phyloP scores from a whole-genome alignment of 805 yeast species.

The Candida chauliodis region DNA sequence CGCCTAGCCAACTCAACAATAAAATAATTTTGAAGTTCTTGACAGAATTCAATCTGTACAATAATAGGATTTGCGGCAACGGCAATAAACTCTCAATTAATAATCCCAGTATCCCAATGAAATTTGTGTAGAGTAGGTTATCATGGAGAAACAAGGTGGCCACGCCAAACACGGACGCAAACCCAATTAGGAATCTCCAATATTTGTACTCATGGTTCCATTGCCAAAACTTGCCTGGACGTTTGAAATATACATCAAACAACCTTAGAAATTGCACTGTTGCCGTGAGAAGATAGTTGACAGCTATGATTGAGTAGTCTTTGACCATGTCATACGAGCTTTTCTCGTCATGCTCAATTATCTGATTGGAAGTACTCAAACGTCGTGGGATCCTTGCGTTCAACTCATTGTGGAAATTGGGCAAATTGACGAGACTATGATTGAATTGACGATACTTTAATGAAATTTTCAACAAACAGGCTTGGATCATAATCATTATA shows the following conservation, averaged over 20 bases:
- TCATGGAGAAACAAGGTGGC: conserved; percentile 39
- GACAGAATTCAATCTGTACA: conserved; percentile 61
- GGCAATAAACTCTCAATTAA: conserved; percentile 73
- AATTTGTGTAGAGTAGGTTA: conserved; percentile 38
- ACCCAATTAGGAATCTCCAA: conserved; percentile 59
- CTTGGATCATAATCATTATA: conserved; percentile 81
- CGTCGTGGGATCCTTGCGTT: conserved; percentile 20
- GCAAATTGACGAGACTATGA: conserved; percentile 28
- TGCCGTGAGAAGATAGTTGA: not conserved
- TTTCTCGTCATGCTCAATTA: conserved; percentile 13
- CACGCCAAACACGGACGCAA: conserved; percentile 37
- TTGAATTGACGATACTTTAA: conserved; percentile 49
- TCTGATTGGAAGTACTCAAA: conserved; percentile 11
- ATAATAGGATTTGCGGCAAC: conserved; percentile 70
- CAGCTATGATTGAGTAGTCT: conserved; percentile 7
- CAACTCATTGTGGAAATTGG: conserved; percentile 26
- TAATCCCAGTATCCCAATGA: conserved; percentile 61
- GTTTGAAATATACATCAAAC: conserved; percentile 61
- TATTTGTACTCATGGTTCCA: conserved; percentile 62
- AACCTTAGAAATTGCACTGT: conserved; percentile 43
- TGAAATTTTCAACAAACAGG: conserved; percentile 59
- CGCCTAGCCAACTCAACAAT: conserved; percentile 81
- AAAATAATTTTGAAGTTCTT: conserved; percentile 77
- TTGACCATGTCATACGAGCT: not conserved
- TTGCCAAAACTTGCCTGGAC: conserved; percentile 80